Conservation (phyloP, 2,329 filamentous ascomycete genomes). For the Penicillium rolfsii region DNA sequence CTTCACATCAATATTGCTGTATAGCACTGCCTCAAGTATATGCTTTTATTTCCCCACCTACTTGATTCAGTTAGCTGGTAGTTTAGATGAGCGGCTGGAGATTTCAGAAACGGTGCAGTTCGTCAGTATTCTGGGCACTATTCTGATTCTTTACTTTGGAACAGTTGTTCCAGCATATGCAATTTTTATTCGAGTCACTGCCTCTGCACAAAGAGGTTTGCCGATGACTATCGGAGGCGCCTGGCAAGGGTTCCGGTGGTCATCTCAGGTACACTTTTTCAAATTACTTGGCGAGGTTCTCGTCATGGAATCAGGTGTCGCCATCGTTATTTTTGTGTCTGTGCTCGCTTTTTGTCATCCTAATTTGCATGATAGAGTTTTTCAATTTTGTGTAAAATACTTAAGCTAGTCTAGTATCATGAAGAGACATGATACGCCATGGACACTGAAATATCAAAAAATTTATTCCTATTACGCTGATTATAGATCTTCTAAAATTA, state of each 20-base stretch:
- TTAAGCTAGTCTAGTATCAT: too few relatives aligned
- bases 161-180: constrained; percentile 10
- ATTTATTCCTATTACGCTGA: too few relatives aligned
- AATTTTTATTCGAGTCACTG: constrained; percentile 14
- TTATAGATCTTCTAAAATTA: too few relatives aligned
- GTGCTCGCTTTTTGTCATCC: not conserved
- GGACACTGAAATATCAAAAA: too few relatives aligned
- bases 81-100: not conserved
- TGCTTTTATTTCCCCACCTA: constrained; percentile 13
- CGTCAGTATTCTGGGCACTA: not conserved
- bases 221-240: not conserved
- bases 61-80: not conserved
- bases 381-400: not conserved
- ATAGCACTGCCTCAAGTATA: constrained; percentile 6
- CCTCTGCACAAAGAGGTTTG: not conserved
- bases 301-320: not conserved
- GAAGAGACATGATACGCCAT: too few relatives aligned
- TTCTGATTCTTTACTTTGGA: constrained; percentile 9
- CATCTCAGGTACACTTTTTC: not conserved
- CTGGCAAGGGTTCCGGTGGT: constrained; percentile 4
- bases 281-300: constrained; percentile 3
- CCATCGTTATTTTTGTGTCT: not conserved
- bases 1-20: constrained; percentile 9
- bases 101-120: not conserved
- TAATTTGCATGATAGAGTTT: not conserved